Conservation (phyloP, 768 basidiomycete species). For the Collybiopsis confluens region DNA sequence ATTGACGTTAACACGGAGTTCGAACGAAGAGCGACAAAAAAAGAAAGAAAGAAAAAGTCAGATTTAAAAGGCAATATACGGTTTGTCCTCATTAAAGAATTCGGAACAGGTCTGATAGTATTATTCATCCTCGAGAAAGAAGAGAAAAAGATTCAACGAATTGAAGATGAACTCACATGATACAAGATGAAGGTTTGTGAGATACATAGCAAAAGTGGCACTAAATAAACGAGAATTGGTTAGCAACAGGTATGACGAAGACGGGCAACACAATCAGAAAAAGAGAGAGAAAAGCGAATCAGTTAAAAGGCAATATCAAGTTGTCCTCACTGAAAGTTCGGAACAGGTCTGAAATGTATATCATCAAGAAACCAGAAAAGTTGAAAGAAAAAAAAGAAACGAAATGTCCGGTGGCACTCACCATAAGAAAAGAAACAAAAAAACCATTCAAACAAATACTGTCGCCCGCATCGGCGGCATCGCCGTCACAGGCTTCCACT, state of each 20-base stretch:
- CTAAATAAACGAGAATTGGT: too few species aligned
- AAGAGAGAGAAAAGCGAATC: conserved; percentile 12
- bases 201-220: neutral
- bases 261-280: too few species aligned
- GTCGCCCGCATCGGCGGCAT: conserved; percentile 46
- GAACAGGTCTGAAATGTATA: conserved; percentile 75
- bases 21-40: neutral
- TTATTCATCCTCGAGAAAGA: conserved; percentile 39
- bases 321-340: conserved; percentile 58
- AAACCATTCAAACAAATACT: conserved; percentile 19
- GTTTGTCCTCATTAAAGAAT: conserved; percentile 50
- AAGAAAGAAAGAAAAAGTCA: conserved; percentile 20
- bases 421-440: conserved; percentile 11
- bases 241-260: too few species aligned
- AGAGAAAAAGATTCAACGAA: neutral
- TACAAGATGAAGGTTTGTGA: conserved; percentile 9
- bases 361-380: conserved; percentile 45
- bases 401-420: conserved; percentile 18
- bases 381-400: neutral
- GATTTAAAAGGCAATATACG: conserved; percentile 50
- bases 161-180: conserved; percentile 29
- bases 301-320: conserved; percentile 59
- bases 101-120: conserved; percentile 68
- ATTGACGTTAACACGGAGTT: neutral
- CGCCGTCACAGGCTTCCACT: conserved; percentile 53